Evolutionary conservation across 345 rosid species (phyloP).

Genomic region (Turnera subulata): DNA sequence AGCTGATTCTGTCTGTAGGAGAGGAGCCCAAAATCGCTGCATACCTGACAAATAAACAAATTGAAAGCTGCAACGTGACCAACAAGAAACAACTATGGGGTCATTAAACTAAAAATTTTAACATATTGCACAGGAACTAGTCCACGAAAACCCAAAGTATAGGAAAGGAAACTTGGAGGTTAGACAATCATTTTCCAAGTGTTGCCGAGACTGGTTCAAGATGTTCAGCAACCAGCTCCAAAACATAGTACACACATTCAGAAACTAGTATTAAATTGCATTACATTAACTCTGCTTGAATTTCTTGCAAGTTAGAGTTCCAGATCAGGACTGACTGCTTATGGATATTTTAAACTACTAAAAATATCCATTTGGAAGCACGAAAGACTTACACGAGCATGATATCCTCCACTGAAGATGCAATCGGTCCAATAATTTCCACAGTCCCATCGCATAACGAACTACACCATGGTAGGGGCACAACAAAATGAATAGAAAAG

Average conservation of each 20-base stretch:
- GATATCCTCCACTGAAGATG: slow-evolving; percentile 78
- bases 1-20: slow-evolving; percentile 38
- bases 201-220: background rate
- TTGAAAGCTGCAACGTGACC: slow-evolving; percentile 1
- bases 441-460: slow-evolving; percentile 75
- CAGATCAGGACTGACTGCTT: background rate
- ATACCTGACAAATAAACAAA: slow-evolving; percentile 45
- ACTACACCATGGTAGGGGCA: slow-evolving; percentile 34
- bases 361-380: too few relatives aligned
- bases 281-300: too few relatives aligned
- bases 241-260: background rate
- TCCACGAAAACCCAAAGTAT: background rate
- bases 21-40: slow-evolving; percentile 82
- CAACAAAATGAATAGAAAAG: background rate
- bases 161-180: background rate
- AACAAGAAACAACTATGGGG: background rate
- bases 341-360: background rate
- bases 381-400: slow-evolving; percentile 68
- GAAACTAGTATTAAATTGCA: background rate
- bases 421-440: slow-evolving; percentile 79
- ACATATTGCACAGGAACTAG: background rate
- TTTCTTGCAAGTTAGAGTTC: too few relatives aligned
- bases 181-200: too few relatives aligned
- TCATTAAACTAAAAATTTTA: too few relatives aligned
- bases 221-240: background rate